Evolutionary conservation across 805 yeast genomes (phyloP).

Genomic region (Starmera amethionina): DNA sequence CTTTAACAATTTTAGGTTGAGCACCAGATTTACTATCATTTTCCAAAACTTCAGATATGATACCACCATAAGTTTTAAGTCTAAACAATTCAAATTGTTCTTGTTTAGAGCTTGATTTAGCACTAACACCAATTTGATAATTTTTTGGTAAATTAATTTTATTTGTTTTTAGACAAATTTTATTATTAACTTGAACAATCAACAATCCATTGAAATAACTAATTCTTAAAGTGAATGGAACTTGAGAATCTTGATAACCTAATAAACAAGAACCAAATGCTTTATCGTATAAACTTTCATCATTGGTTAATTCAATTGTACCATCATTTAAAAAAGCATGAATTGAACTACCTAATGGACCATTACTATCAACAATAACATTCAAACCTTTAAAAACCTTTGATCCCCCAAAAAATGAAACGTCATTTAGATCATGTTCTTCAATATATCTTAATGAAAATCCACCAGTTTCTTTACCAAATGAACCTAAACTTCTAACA

Average conservation of each 20-base stretch:
- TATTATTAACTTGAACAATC: constrained; percentile 65
- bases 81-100: constrained; percentile 61
- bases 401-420: constrained; percentile 45
- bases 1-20: constrained; percentile 35
- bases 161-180: constrained; percentile 58
- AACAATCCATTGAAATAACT: constrained; percentile 44
- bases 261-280: constrained; percentile 49
- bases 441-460: constrained; percentile 48
- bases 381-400: constrained; percentile 53
- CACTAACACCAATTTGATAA: constrained; percentile 46
- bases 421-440: constrained; percentile 18
- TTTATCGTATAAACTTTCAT: constrained; percentile 18
- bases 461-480: constrained; percentile 44
- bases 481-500: constrained; percentile 48
- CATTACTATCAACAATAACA: constrained; percentile 43
- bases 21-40: constrained; percentile 41
- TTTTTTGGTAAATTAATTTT: constrained; percentile 35
- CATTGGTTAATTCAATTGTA: constrained; percentile 21
- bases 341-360: constrained; percentile 38
- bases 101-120: constrained; percentile 30
- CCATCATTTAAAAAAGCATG: constrained; percentile 58
- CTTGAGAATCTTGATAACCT: constrained; percentile 55
- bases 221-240: constrained; percentile 60
- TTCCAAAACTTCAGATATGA: constrained; percentile 45
- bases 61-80: constrained; percentile 42